Evolutionary conservation across 208 protist genomes (phyloP).

Genomic region (Crithidia acanthocephali): DNA sequence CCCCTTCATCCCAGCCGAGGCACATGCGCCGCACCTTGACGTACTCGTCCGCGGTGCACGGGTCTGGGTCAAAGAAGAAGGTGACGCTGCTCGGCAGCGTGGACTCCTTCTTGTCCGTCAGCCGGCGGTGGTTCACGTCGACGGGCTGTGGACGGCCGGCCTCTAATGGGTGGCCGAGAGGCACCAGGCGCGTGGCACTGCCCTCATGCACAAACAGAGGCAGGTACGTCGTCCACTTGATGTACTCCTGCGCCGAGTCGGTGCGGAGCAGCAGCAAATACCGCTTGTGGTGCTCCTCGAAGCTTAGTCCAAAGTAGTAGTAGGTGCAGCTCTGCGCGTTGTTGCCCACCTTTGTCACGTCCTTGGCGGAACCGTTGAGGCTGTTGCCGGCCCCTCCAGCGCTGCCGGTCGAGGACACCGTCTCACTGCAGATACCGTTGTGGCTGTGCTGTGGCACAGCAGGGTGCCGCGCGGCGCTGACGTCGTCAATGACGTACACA

Average conservation of each 20-base stretch:
- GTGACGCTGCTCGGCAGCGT: slow-evolving; percentile 26
- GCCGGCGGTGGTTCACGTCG: slow-evolving; percentile 35
- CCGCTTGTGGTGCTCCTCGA: slow-evolving; percentile 50
- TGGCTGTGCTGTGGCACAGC: slow-evolving; percentile 33
- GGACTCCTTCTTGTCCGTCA: slow-evolving; percentile 33
- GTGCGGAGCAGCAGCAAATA: slow-evolving; percentile 64
- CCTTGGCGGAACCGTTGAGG: not conserved
- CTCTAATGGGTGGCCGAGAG: slow-evolving; percentile 51
- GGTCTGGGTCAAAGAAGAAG: slow-evolving; percentile 35
- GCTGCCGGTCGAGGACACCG: slow-evolving; percentile 4
- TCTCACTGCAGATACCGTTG: slow-evolving; percentile 43
- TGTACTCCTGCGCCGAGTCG: slow-evolving; percentile 35
- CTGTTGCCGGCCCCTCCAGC: not conserved
- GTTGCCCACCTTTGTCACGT: not conserved
- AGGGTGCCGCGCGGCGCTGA: slow-evolving; percentile 47
- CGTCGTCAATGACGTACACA: slow-evolving; percentile 59
- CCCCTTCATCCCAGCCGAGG: slow-evolving; percentile 61
- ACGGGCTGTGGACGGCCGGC: slow-evolving; percentile 23
- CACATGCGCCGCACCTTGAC: slow-evolving; percentile 36
- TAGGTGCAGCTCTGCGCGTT: slow-evolving; percentile 11
- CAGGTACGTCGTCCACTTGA: slow-evolving; percentile 47
- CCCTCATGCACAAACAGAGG: slow-evolving; percentile 59
- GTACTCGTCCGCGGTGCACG: slow-evolving; percentile 36
- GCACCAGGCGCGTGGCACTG: slow-evolving; percentile 44
- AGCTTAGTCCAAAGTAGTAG: slow-evolving; percentile 70